Conservation (phyloP, 1,139 yeast species). For the Debaryomyces fabryi region DNA sequence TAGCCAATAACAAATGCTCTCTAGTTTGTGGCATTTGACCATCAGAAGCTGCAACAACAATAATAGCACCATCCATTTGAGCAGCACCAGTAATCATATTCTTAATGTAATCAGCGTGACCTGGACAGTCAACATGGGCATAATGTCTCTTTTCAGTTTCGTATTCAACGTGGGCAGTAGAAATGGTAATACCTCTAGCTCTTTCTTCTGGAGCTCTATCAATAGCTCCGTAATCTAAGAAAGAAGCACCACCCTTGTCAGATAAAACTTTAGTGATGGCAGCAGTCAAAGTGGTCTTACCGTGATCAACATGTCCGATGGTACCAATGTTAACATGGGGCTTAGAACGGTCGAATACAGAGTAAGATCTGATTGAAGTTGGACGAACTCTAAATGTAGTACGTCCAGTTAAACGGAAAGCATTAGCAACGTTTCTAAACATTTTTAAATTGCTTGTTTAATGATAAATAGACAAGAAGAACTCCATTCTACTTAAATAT, state of each 20-base stretch:
- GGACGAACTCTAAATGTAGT: slow-evolving; percentile 25
- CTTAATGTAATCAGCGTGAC: slow-evolving; percentile 98
- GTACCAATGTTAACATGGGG: slow-evolving; percentile 98
- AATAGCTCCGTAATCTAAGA: slow-evolving; percentile 89
- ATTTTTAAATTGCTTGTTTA: slow-evolving; percentile 15
- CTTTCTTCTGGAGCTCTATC: slow-evolving; percentile 99
- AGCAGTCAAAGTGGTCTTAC: slow-evolving; percentile 97
- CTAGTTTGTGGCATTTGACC: slow-evolving; percentile 99
- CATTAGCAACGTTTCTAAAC: slow-evolving; percentile 26
- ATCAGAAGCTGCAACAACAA: slow-evolving; percentile 98
- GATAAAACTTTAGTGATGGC: slow-evolving; percentile 96
- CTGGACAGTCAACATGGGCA: slow-evolving; percentile 98
- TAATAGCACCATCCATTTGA: slow-evolving; percentile 99
- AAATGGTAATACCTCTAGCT: slow-evolving; percentile 99
- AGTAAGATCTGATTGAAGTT: slow-evolving; percentile 49
- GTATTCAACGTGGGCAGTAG: slow-evolving; percentile 96
- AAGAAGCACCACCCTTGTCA: slow-evolving; percentile 85
- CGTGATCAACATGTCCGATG: slow-evolving; percentile 94
- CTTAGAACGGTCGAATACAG: slow-evolving; percentile 85
- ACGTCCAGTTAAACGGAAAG: slow-evolving; percentile 24
- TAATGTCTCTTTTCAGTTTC: slow-evolving; percentile 92
- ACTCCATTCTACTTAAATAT: slow-evolving; percentile 13
- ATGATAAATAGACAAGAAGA: slow-evolving; percentile 14
- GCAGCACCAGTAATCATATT: slow-evolving; percentile 99
- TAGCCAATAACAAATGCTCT: slow-evolving; percentile 96